phyloP scores from a whole-genome alignment of 805 yeast genomes.

The Jamesozyma jinghongensis region DNA sequence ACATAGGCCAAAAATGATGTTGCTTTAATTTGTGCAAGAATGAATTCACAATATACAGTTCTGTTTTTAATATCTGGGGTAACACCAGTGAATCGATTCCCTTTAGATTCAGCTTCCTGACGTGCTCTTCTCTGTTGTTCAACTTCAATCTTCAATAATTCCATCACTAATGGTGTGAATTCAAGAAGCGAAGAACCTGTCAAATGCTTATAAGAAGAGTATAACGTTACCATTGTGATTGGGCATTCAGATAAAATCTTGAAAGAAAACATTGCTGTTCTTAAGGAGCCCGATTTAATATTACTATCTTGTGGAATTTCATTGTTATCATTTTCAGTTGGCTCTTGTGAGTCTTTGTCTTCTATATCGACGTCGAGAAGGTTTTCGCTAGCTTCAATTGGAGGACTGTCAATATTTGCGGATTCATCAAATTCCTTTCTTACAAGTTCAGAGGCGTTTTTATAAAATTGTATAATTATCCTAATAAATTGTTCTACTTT shows the following conservation, averaged over 20 bases:
- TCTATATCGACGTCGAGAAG: conserved; percentile 5
- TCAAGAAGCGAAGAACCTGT: conserved; percentile 61
- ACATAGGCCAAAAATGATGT: conserved; percentile 92
- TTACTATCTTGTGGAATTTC: not conserved
- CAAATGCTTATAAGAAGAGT: conserved; percentile 74
- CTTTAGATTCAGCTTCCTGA: conserved; percentile 44
- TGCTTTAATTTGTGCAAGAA: conserved; percentile 90
- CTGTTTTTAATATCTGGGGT: conserved; percentile 70
- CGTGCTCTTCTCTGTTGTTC: conserved; percentile 68
- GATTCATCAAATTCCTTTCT: conserved; percentile 50
- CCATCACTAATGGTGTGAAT: conserved; percentile 76
- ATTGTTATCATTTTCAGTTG: not conserved
- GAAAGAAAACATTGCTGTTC: conserved; percentile 70
- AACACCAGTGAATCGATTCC: conserved; percentile 57
- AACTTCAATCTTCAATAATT: conserved; percentile 66
- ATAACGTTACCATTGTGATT: conserved; percentile 86
- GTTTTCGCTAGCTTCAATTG: conserved; percentile 3
- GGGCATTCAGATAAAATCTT: conserved; percentile 95
- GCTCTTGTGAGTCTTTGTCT: conserved; percentile 1
- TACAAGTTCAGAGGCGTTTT: conserved; percentile 69
- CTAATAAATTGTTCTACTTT: conserved; percentile 74
- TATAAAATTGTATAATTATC: conserved; percentile 65
- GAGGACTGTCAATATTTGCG: conserved; percentile 1
- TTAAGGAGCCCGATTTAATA: conserved; percentile 36
- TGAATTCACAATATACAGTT: conserved; percentile 75